Percentiles rank a stretch among this genome's conserved stretches.
These are phyloP conservation scores for Paramyrothecium roridum DNA, from an alignment of 2,329 filamentous ascomycete genomes.

Conservation along the genomic window DNA sequence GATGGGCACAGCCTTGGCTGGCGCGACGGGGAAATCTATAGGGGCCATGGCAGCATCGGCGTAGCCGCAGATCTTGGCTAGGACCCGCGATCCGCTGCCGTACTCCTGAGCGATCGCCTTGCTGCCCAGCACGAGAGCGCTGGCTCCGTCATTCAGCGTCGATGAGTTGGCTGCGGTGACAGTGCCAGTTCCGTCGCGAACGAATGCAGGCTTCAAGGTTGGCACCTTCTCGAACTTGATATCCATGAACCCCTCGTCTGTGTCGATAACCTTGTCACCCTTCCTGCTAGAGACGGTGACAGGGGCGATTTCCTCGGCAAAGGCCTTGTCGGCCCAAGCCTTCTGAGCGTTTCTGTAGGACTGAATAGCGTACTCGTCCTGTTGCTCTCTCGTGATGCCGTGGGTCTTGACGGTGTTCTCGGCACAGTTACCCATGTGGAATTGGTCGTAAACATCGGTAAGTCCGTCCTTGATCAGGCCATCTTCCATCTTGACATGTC, in stretches of 20 bases:
- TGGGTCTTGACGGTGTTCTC: conserved; percentile 92
- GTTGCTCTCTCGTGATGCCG: conserved; percentile 74
- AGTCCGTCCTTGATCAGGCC: conserved; percentile 92
- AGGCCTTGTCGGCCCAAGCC: conserved; percentile 79
- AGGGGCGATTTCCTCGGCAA: conserved; percentile 85
- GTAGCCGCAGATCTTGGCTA: conserved; percentile 82
- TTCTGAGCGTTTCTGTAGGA: conserved; percentile 88
- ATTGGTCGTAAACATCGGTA: conserved; percentile 93
- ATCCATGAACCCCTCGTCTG: conserved; percentile 87
- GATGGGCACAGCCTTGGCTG: conserved; percentile 86
- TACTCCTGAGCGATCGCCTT: conserved; percentile 78
- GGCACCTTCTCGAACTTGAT: conserved; percentile 84
- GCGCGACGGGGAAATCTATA: conserved; percentile 92
- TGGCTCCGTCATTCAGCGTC: conserved; percentile 91
- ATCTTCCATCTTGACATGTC: conserved; percentile 83
- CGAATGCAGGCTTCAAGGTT: conserved; percentile 86
- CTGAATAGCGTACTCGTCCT: conserved; percentile 86
- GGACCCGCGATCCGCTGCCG: conserved; percentile 71
- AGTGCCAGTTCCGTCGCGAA: conserved; percentile 79
- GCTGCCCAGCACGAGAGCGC: conserved; percentile 81
- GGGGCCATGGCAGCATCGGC: conserved; percentile 89
- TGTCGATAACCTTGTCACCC: conserved; percentile 73
- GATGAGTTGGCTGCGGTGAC: conserved; percentile 95
- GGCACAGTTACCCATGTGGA: conserved; percentile 97
- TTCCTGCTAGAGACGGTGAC: conserved; percentile 84